Evolutionary conservation across 2,329 filamentous ascomycete species (phyloP).

Genomic region (Colletotrichum sp.): DNA sequence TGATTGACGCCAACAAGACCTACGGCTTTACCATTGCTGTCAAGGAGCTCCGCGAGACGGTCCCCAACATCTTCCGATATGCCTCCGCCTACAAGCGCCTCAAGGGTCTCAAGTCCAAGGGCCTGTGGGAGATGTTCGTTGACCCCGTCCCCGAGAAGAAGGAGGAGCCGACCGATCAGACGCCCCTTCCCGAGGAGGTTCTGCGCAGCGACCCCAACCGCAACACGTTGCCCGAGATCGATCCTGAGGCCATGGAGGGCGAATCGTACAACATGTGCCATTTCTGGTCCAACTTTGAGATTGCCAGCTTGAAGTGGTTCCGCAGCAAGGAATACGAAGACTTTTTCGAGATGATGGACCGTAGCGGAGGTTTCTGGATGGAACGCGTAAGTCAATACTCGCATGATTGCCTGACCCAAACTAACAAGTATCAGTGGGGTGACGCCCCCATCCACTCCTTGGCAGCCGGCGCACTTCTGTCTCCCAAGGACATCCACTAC

Average conservation of each 20-base stretch:
- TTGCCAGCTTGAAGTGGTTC: conserved; percentile 94
- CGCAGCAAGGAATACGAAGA: conserved; percentile 96
- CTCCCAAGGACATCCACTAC: conserved; percentile 89
- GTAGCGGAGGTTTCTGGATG: conserved; percentile 98
- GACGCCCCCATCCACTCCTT: conserved; percentile 98
- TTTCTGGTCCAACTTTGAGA: conserved; percentile 99
- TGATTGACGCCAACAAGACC: conserved; percentile 94
- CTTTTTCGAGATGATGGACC: conserved; percentile 99
- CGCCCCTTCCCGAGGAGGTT: conserved; percentile 80
- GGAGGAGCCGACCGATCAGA: conserved; percentile 62
- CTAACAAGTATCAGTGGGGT: conserved; percentile 78
- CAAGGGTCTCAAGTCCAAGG: conserved; percentile 89
- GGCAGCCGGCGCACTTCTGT: conserved; percentile 86
- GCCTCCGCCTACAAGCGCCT: conserved; percentile 96
- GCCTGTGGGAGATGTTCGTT: conserved; percentile 98
- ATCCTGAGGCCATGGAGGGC: conserved; percentile 93
- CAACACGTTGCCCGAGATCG: conserved; percentile 78
- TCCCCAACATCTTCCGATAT: conserved; percentile 98
- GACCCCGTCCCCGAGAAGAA: conserved; percentile 74
- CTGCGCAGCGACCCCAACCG: conserved; percentile 75
- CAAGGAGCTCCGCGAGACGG: conserved; percentile 96
- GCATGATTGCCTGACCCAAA: conserved; percentile 12
- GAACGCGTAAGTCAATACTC: conserved; percentile 74
- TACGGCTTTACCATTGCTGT: conserved; percentile 99
- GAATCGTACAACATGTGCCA: conserved; percentile 99